These are phyloP conservation scores for Spinacia oleracea DNA, from an alignment of 179 eudicot genomes.

Conservation along the genomic window DNA sequence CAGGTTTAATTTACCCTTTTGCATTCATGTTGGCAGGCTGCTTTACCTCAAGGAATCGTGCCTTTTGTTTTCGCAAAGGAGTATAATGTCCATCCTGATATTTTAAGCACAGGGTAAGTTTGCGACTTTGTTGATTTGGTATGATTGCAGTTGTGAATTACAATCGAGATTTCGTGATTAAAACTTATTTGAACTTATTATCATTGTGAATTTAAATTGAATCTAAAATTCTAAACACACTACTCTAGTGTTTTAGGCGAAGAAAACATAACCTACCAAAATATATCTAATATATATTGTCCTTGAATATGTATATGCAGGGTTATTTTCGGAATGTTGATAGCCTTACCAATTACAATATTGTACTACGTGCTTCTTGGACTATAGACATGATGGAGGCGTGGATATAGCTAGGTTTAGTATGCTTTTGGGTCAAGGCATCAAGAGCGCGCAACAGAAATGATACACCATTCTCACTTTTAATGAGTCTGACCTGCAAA, in stretches of 20 bases:
- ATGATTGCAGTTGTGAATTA: background rate
- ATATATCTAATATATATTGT: background rate
- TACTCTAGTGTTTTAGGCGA: too few species aligned
- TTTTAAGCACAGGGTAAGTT: conserved; percentile 84
- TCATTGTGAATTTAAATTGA: too few species aligned
- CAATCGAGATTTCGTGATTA: background rate
- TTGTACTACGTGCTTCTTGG: conserved; percentile 88
- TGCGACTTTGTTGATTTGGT: background rate
- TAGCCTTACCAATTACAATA: conserved; percentile 90
- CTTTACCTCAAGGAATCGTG: conserved; percentile 97
- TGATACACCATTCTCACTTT: background rate
- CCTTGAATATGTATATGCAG: conserved; percentile 43
- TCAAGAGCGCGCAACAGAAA: background rate
- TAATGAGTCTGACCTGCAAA: too few species aligned
- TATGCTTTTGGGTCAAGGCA: background rate
- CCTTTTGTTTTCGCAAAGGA: conserved; percentile 94
- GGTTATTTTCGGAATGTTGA: conserved; percentile 96
- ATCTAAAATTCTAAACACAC: too few species aligned
- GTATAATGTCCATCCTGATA: conserved; percentile 94
- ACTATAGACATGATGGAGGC: conserved; percentile 29
- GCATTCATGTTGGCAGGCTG: conserved; percentile 68
- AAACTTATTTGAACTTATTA: too few species aligned
- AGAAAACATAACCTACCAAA: background rate
- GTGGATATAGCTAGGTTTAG: background rate
- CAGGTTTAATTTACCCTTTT: too few species aligned